These are phyloP conservation scores for Luffa aegyptiaca DNA, from an alignment of 306 rosid genomes.

Conservation along the genomic window DNA sequence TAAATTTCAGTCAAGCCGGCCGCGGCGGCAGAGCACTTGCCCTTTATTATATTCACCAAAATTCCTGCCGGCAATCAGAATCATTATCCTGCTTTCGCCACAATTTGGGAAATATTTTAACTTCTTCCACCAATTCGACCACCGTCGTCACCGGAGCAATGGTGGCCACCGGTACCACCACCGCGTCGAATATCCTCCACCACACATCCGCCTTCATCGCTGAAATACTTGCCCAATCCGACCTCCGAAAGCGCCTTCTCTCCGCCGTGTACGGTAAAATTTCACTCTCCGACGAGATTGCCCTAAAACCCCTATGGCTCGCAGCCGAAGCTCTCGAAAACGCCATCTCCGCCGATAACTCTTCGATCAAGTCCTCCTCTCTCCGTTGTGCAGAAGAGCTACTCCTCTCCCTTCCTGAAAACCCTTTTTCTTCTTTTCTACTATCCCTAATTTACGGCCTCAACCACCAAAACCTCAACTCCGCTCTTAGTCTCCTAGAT, in stretches of 20 bases:
- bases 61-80: not conserved
- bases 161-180: constrained; percentile 24
- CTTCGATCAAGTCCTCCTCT: constrained; percentile 36
- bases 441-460: constrained; percentile 47
- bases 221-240: constrained; percentile 26
- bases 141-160: constrained; percentile 14
- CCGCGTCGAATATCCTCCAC: constrained; percentile 41
- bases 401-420: constrained; percentile 38
- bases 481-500: constrained; percentile 41
- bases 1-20: constrained; percentile 6
- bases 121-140: not conserved
- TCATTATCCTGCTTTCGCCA: not conserved
- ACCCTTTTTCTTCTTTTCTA: constrained; percentile 46
- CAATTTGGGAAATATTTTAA: not conserved
- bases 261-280: constrained; percentile 22
- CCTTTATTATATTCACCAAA: not conserved
- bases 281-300: constrained; percentile 19
- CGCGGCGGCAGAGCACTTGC: not conserved
- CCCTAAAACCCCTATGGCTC: constrained; percentile 40
- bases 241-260: constrained; percentile 39
- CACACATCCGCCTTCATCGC: constrained; percentile 41
- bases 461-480: constrained; percentile 24
- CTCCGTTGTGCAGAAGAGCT: constrained; percentile 54
- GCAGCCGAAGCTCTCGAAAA: constrained; percentile 48
- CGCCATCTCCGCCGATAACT: constrained; percentile 32